Percentiles rank a stretch among this genome's conserved stretches.
Evolutionary conservation across 169 alveolate species (phyloP).

Genomic region (Fabrea salina): DNA sequence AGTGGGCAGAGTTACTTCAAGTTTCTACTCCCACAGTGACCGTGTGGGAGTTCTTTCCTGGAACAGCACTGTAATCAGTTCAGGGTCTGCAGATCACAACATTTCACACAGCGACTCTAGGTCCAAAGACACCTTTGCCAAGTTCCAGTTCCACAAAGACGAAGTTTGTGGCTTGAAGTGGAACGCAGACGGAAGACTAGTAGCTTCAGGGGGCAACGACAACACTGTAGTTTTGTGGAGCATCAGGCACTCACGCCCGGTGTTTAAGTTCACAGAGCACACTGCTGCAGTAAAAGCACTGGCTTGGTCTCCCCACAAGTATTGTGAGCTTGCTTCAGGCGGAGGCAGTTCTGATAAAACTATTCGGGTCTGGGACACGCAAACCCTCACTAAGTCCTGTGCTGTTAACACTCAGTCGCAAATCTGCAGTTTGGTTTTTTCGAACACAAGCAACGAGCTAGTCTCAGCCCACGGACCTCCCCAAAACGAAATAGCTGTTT

Average conservation of each 20-base stretch:
- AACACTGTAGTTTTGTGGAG: constrained; percentile 40
- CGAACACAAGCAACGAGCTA: constrained; percentile 88
- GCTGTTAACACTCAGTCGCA: constrained; percentile 87
- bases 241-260: constrained; percentile 38
- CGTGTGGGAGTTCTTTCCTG: constrained; percentile 64
- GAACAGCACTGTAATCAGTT: constrained; percentile 45
- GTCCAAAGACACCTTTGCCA: constrained; percentile 27
- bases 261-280: constrained; percentile 77
- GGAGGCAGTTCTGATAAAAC: constrained; percentile 98
- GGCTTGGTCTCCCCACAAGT: constrained; percentile 95
- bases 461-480: constrained; percentile 95
- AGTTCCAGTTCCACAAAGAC: constrained; percentile 44
- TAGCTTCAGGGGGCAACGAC: constrained; percentile 78
- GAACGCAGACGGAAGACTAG: constrained; percentile 43
- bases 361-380: constrained; percentile 92
- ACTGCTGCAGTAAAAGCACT: constrained; percentile 93
- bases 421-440: constrained; percentile 93
- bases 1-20: constrained; percentile 47
- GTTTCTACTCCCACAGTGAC: constrained; percentile 50
- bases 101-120: constrained; percentile 56
- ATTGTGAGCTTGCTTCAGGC: constrained; percentile 90
- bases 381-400: constrained; percentile 72
- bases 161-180: constrained; percentile 69
- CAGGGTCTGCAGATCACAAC: constrained; percentile 57
- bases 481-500: constrained; percentile 88